These are phyloP conservation scores for Otatea glauca DNA, from an alignment of 176 grass and related monocot genomes.

Conservation along the genomic window DNA sequence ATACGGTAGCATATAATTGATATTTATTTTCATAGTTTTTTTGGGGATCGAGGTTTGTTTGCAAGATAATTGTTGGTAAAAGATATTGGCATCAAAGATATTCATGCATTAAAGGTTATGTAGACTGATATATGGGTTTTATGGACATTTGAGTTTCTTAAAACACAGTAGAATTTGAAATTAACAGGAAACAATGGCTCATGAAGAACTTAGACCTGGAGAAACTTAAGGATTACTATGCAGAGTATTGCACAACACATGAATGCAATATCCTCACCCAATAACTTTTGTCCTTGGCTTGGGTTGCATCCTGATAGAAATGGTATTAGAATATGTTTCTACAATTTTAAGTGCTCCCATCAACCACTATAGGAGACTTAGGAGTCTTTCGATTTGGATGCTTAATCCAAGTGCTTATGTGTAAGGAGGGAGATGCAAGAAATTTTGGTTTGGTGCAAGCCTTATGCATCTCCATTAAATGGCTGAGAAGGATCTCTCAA, in stretches of 20 bases:
- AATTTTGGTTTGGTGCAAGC: background rate
- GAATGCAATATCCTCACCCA: background rate
- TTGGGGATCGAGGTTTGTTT: background rate
- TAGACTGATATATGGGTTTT: background rate
- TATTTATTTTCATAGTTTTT: background rate
- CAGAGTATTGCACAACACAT: background rate
- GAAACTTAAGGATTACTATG: background rate
- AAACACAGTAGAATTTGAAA: background rate
- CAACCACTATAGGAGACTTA: background rate
- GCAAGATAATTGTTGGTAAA: background rate
- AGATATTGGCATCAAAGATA: background rate
- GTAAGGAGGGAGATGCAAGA: slow-evolving; percentile 13
- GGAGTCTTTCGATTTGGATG: background rate
- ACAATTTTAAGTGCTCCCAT: slow-evolving; percentile 12
- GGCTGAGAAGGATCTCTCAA: background rate
- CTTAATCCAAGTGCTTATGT: slow-evolving; percentile 16
- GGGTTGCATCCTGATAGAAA: slow-evolving; percentile 11
- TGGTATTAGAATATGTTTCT: background rate
- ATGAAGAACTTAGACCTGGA: background rate
- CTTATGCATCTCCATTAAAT: background rate
- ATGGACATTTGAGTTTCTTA: background rate
- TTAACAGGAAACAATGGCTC: background rate
- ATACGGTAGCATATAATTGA: background rate
- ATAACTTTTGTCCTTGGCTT: background rate
- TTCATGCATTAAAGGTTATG: background rate